Evolutionary conservation across 83 land plant species (phyloP).

Genomic region (Thuja plicata): DNA sequence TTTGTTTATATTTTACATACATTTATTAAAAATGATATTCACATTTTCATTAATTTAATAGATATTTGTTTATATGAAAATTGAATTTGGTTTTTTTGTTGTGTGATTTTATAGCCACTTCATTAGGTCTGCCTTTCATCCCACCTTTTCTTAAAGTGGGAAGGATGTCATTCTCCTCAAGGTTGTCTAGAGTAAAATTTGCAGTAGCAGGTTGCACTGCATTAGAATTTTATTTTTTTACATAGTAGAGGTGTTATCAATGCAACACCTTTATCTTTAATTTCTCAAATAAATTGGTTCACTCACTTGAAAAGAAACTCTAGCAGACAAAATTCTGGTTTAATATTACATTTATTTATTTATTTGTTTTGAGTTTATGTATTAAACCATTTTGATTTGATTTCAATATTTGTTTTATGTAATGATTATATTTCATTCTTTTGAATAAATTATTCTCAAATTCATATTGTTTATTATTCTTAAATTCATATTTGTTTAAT

Average conservation of each 20-base stretch:
- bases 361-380: too few species aligned
- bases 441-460: too few species aligned
- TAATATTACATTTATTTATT: background rate
- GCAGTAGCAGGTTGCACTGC: constrained; percentile 54
- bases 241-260: background rate
- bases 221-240: constrained; percentile 13
- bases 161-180: background rate
- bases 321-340: constrained; percentile 23
- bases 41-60: too few species aligned
- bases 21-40: too few species aligned
- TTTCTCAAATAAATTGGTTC: constrained; percentile 21
- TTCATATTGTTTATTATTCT: too few species aligned
- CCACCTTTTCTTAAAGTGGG: constrained; percentile 27
- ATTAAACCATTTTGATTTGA: too few species aligned
- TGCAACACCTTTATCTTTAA: background rate
- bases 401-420: too few species aligned
- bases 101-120: constrained; percentile 25
- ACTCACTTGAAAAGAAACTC: constrained; percentile 20
- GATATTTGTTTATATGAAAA: too few species aligned
- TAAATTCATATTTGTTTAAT: too few species aligned
- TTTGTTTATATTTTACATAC: too few species aligned
- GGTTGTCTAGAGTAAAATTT: constrained; percentile 35
- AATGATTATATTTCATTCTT: too few species aligned
- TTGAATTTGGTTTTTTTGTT: background rate
- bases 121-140: constrained; percentile 32